Evolutionary conservation across 1,284 basidiomycete species (phyloP).

Genomic region (Cerrena zonata): DNA sequence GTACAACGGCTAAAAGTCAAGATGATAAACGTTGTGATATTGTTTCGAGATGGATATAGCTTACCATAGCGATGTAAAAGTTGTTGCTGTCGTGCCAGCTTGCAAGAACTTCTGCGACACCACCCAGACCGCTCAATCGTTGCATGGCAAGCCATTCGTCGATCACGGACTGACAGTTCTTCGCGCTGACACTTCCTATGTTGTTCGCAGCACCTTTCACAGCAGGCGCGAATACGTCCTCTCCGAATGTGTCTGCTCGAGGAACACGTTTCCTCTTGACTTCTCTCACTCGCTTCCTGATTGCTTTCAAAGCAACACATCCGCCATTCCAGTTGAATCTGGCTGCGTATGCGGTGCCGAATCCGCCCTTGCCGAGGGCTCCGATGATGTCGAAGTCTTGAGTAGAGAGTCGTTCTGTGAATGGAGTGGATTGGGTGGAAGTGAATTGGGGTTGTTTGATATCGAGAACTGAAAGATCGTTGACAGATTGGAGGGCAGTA

Average conservation of each 20-base stretch:
- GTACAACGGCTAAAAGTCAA: too few species aligned
- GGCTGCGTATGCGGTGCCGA: conserved; percentile 10
- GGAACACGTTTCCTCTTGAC: background rate
- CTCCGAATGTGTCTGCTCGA: background rate
- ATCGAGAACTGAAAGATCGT: too few species aligned
- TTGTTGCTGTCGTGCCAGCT: conserved; percentile 3
- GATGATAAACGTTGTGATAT: too few species aligned
- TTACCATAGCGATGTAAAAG: conserved; percentile 9
- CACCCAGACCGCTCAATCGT: background rate
- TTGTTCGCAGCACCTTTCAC: background rate
- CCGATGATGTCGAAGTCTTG: conserved; percentile 10
- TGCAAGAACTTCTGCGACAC: background rate
- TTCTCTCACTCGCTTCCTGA: conserved; percentile 10
- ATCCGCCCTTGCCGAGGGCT: conserved; percentile 9
- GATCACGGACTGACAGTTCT: background rate
- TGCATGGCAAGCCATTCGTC: background rate
- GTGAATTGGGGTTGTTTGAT: background rate
- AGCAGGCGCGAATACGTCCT: background rate
- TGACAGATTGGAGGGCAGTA: too few species aligned
- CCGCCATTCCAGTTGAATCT: conserved; percentile 7
- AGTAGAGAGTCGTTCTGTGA: conserved; percentile 2
- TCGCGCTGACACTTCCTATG: background rate
- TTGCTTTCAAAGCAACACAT: conserved; percentile 12
- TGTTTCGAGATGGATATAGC: too few species aligned
- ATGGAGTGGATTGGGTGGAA: background rate